Conservation (phyloP, 2,329 filamentous ascomycete species). For the Periconia macrospinosa region DNA sequence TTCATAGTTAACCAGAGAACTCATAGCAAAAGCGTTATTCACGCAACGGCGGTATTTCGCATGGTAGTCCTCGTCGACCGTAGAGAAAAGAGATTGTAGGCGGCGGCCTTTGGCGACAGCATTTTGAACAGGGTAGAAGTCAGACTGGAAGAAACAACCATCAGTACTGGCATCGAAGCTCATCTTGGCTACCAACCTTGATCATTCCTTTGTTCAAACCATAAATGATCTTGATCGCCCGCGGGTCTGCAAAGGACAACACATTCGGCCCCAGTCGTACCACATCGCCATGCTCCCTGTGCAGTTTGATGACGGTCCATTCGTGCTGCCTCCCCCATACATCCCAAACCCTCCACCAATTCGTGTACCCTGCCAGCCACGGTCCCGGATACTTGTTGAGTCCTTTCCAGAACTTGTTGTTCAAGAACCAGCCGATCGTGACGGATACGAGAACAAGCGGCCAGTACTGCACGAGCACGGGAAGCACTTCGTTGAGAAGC, state of each 20-base stretch:
- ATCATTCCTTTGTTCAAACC: conserved; percentile 78
- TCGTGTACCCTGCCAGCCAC: conserved; percentile 66
- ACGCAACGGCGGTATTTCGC: conserved; percentile 74
- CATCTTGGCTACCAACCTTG: conserved; percentile 58
- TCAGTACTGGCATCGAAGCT: background rate
- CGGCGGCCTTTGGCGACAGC: conserved; percentile 69
- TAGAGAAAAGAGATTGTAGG: conserved; percentile 75
- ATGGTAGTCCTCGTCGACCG: conserved; percentile 74
- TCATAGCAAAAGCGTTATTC: conserved; percentile 78
- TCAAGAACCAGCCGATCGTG: conserved; percentile 39
- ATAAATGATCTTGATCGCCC: conserved; percentile 75
- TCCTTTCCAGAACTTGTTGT: conserved; percentile 56
- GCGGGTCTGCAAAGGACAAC: conserved; percentile 73
- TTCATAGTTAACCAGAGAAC: conserved; percentile 74
- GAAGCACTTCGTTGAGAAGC: conserved; percentile 40
- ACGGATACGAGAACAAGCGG: conserved; percentile 39
- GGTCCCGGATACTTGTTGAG: conserved; percentile 74
- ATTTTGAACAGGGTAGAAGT: conserved; percentile 80
- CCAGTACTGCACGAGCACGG: conserved; percentile 46
- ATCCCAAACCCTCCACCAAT: conserved; percentile 76
- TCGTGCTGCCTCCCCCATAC: conserved; percentile 68
- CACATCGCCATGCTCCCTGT: conserved; percentile 71
- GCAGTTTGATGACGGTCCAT: conserved; percentile 67
- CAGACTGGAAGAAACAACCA: conserved; percentile 57
- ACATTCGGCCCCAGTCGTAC: conserved; percentile 75